Base-by-base conservation (phyloP, 176 grass and related monocot genomes). In the Miscanthus lutarioriparius region DNA sequence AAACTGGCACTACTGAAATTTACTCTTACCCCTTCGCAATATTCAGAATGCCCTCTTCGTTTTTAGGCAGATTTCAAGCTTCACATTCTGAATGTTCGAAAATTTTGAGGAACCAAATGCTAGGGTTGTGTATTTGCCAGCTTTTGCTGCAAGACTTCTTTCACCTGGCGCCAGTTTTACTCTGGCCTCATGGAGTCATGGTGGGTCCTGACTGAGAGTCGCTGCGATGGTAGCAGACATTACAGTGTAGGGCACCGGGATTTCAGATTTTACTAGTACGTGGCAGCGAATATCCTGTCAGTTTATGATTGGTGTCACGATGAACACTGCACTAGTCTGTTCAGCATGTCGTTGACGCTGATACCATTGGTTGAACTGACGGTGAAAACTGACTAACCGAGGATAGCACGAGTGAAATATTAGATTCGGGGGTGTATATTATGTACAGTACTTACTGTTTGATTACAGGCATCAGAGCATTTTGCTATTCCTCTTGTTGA, bases 251-350 rank as follows among this genome's bases (percentile, higher is more conserved):
- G 39, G 74, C 66, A 20, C 79, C 20, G 17, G 23, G 15, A 53
- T 33, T 63, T 14, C n/a, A 45, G 22, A 16, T 72, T 80, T 82
- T 73, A 89, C 54, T 64, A 19, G 8, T 26, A 63, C 59, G 23
- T 80, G 10, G 22, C 41, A 49, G 51, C n/a, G 67, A 91, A 85
- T 82, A 69, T 86, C 75, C 43, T 77, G 72, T 83, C 6, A 49
- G 26, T 72, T 65, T 72, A 80, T 81, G 72, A 76, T 88, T 81
- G 65, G 22, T 4, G 30, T 40, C 36, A 74, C 74, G 39, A 41
- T 70, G 28, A 63, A 51, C 59, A 38, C 37, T 53, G 40, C 64
- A 30, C 20, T 61, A 62, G 51, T 51, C 48, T 49, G 64, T 63
- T 53, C 51, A 30, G 73, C 15, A 20, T 68, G 43, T 48, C 25